Conservation (phyloP, 306 rosid species). For the Betula pendula region DNA sequence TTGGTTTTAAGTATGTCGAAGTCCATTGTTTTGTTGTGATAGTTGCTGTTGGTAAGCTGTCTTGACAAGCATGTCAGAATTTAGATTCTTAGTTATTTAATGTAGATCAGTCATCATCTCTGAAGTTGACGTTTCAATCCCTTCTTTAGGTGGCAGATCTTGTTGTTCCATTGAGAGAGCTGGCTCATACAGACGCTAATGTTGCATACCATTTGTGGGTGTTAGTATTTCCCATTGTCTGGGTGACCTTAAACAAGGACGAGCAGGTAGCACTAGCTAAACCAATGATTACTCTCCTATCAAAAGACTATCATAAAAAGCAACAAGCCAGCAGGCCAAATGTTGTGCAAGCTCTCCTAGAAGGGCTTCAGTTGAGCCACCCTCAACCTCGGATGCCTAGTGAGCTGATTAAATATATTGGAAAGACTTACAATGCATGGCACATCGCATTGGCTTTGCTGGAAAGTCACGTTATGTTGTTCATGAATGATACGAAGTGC, state of each 20-base stretch:
- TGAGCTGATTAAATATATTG: slow-evolving; percentile 96
- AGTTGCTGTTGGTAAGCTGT: slow-evolving; percentile 11
- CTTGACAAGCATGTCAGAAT: background rate
- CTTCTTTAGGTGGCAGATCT: slow-evolving; percentile 81
- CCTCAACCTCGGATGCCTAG: slow-evolving; percentile 99
- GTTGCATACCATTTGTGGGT: slow-evolving; percentile 99
- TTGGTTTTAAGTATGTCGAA: slow-evolving; percentile 13
- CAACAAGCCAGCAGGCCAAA: slow-evolving; percentile 94
- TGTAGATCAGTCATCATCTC: background rate
- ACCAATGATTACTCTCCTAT: slow-evolving; percentile 92
- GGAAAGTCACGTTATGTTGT: slow-evolving; percentile 95
- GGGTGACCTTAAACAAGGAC: slow-evolving; percentile 95
- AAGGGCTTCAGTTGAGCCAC: slow-evolving; percentile 98
- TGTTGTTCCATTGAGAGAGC: slow-evolving; percentile 85
- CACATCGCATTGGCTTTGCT: slow-evolving; percentile 90
- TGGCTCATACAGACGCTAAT: slow-evolving; percentile 96
- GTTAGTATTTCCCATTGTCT: slow-evolving; percentile 95
- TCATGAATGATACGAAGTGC: slow-evolving; percentile 84
- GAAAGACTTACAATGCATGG: slow-evolving; percentile 98
- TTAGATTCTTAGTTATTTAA: slow-evolving; percentile 7
- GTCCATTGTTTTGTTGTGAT: slow-evolving; percentile 14
- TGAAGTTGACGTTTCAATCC: slow-evolving; percentile 11
- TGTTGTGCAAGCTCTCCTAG: slow-evolving; percentile 97
- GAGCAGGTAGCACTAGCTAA: slow-evolving; percentile 93
- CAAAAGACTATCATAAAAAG: slow-evolving; percentile 93